Percentiles rank a stretch among this genome's conserved stretches.
phyloP scores from a whole-genome alignment of 192 early-diverging fungal species.

The Phlyctochytrium arcticum region DNA sequence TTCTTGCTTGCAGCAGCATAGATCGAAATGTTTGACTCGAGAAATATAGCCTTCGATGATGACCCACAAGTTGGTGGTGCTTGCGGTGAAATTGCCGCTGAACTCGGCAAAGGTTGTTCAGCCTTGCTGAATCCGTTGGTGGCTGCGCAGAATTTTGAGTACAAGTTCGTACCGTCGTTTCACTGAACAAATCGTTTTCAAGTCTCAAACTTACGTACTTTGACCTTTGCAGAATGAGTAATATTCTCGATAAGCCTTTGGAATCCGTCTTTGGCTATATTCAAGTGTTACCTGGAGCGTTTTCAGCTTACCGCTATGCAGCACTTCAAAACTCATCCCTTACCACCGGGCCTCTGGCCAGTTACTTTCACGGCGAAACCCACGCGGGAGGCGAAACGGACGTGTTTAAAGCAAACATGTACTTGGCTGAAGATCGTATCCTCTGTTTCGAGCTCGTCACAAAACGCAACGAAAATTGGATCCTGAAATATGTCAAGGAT shows the following conservation, averaged over 20 bases:
- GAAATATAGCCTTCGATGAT: slow-evolving; percentile 63
- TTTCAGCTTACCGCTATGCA: slow-evolving; percentile 75
- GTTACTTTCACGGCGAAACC: slow-evolving; percentile 64
- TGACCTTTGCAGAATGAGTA: slow-evolving; percentile 63
- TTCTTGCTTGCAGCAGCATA: too few species aligned
- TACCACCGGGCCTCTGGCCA: slow-evolving; percentile 61
- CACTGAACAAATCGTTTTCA: neutral
- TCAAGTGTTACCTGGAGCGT: slow-evolving; percentile 84
- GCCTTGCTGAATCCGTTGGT: slow-evolving; percentile 69
- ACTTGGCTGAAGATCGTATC: slow-evolving; percentile 76
- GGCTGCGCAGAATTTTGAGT: slow-evolving; percentile 80
- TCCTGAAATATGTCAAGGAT: slow-evolving; percentile 69
- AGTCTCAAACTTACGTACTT: neutral
- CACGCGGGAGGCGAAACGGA: slow-evolving; percentile 42
- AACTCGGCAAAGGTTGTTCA: slow-evolving; percentile 53
- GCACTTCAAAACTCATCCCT: slow-evolving; percentile 68
- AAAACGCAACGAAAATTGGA: slow-evolving; percentile 64
- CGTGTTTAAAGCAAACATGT: slow-evolving; percentile 74
- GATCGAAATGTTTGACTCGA: neutral
- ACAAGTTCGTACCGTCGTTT: slow-evolving; percentile 49
- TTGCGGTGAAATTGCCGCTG: slow-evolving; percentile 70
- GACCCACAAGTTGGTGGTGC: slow-evolving; percentile 70
- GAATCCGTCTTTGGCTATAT: slow-evolving; percentile 87
- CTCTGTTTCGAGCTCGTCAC: slow-evolving; percentile 80
- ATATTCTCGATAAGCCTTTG: slow-evolving; percentile 79